Percentiles rank a stretch among this genome's conserved stretches.
Conservation (phyloP, 495 filamentous ascomycete species). For the Penicillium parvum region DNA sequence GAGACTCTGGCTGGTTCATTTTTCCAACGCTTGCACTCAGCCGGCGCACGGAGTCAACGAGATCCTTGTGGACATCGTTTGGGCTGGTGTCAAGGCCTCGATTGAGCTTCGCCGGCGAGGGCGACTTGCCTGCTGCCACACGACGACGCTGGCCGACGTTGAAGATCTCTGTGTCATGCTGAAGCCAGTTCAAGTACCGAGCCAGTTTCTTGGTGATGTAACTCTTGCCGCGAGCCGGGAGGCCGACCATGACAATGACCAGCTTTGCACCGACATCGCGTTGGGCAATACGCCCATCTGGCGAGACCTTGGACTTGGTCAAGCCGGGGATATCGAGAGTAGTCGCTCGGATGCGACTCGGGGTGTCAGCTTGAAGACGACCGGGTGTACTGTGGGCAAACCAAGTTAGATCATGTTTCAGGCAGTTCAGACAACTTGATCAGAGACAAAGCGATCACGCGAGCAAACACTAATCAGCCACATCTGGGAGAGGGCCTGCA, state of each 20-base stretch:
- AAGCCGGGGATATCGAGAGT: constrained; percentile 84
- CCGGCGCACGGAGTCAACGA: constrained; percentile 41
- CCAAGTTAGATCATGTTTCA: constrained; percentile 6
- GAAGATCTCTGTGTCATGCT: constrained; percentile 92
- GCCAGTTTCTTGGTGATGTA: constrained; percentile 98
- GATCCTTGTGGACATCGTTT: constrained; percentile 36
- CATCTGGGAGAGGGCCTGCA: background rate
- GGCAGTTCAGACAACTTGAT: background rate
- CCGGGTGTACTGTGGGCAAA: constrained; percentile 7
- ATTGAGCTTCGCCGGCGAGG: constrained; percentile 30
- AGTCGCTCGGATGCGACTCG: constrained; percentile 66
- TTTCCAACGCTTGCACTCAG: constrained; percentile 41
- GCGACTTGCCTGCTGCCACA: constrained; percentile 60
- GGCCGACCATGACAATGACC: constrained; percentile 96
- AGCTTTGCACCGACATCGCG: constrained; percentile 92
- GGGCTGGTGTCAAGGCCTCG: constrained; percentile 16
- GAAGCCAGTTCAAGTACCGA: constrained; percentile 93
- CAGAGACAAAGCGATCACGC: constrained; percentile 10
- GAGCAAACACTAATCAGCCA: constrained; percentile 1
- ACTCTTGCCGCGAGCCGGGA: constrained; percentile 92
- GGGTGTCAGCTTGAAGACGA: constrained; percentile 42
- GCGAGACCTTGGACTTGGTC: constrained; percentile 89
- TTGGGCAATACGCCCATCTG: constrained; percentile 87
- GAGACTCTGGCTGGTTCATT: constrained; percentile 18
- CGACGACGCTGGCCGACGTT: constrained; percentile 92